Base-by-base conservation (phyloP, 805 yeast genomes). In the Ogataea henricii region DNA sequence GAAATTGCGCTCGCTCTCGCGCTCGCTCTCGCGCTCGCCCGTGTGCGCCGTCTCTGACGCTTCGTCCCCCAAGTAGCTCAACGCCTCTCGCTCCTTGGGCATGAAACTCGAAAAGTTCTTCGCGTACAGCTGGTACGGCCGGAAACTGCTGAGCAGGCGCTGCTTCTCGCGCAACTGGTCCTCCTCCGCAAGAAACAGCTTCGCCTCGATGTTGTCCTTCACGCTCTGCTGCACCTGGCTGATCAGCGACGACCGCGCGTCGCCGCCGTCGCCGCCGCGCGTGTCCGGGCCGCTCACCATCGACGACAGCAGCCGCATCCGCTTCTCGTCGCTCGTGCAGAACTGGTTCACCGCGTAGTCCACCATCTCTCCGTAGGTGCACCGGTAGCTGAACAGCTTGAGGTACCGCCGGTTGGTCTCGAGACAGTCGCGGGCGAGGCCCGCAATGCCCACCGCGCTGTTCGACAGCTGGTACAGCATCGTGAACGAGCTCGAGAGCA, bases 401-500 rank as follows among this genome's bases (percentile, higher is more conserved):
- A 74, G 49, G 5, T 72, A 67, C 34, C 55, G 14, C 13, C 52
- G 20, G 26, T 53, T 50, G 20, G 37, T 33, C 18, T 37, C 42
- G 12, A 52, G 18, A 14, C 52, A 41, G 3, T 34, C 21, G 13
- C 51, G 37, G 2, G 60, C 58, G 12, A 51, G 23, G n/a, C 36
- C 41, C 3, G 54, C 26, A 12, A 56, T 46, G 18, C 39, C 29
- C 1, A 46, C 32, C n/a, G 53, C 52, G 5, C 25, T 37, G 40
- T 51, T 53, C 9, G 47, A 33, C 17, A 79, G 74, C 65, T 85
- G 89, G 63, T 82, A 82, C 9, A 82, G 72, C 59, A 85, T 76
- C 71, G 83, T 81, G 56, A 82, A 71, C 53, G 82, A 70, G 6
- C 90, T 87, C 35, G 82, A 76, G 60, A 82, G 82, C 35, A 82